These are phyloP conservation scores for Kwoniella sp. DNA, from an alignment of 768 basidiomycete genomes.

Conservation along the genomic window DNA sequence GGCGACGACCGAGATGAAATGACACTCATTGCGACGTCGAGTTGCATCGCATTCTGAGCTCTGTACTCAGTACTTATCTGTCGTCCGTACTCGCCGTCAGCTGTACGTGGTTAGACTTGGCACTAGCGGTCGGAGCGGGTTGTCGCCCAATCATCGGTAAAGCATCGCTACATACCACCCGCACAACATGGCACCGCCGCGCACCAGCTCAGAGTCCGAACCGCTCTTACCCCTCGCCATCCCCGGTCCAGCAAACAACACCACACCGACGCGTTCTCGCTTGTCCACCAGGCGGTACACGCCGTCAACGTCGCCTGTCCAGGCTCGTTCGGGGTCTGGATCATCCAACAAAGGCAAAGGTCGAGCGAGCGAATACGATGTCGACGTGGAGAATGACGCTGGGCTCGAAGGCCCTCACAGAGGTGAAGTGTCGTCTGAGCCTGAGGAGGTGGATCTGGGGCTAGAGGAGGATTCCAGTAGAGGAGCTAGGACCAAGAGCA, in stretches of 20 bases:
- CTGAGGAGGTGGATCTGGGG: background rate
- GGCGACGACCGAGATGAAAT: too few relatives aligned
- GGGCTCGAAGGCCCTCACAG: background rate
- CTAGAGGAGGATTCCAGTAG: background rate
- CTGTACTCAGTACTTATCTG: too few relatives aligned
- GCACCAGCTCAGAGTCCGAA: slow-evolving; percentile 22
- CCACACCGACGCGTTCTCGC: slow-evolving; percentile 2
- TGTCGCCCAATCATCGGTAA: too few relatives aligned
- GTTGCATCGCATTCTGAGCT: too few relatives aligned
- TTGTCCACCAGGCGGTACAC: slow-evolving; percentile 7
- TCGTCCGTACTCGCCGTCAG: too few relatives aligned
- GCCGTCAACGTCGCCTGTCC: background rate
- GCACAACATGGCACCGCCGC: too few relatives aligned
- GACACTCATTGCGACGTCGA: too few relatives aligned
- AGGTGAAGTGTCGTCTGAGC: background rate
- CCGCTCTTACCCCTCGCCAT: slow-evolving; percentile 7
- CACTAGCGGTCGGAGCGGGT: too few relatives aligned
- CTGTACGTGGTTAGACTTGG: too few relatives aligned
- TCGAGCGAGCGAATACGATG: background rate
- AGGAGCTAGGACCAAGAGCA: background rate
- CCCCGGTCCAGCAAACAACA: background rate
- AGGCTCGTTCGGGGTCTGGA: background rate
- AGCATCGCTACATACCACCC: too few relatives aligned
- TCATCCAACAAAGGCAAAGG: slow-evolving; percentile 7
- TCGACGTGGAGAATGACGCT: background rate